A percentile compares a stretch with the other conserved stretches of the same genome.
Evolutionary conservation across 2,329 filamentous ascomycete genomes (phyloP).

Genomic region (Paraconiothyrium sp.): DNA sequence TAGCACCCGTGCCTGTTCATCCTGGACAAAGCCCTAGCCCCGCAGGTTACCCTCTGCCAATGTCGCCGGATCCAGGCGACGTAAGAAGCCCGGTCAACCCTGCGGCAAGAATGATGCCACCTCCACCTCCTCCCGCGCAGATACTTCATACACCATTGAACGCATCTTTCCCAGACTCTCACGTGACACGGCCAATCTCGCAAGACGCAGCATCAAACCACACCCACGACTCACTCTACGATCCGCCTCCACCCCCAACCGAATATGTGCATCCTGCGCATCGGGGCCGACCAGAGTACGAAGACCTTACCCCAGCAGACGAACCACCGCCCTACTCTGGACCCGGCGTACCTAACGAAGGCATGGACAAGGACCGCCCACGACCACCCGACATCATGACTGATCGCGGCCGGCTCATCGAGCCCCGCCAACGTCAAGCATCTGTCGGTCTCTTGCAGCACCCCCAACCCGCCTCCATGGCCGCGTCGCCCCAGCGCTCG

Average conservation of each 20-base stretch:
- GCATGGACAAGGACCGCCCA: conserved; percentile 42
- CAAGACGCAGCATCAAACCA: conserved; percentile 19
- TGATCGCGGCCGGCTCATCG: conserved; percentile 26
- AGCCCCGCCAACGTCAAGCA: conserved; percentile 41
- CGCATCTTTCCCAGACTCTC: conserved; percentile 19
- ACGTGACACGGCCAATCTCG: conserved; percentile 20
- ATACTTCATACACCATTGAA: conserved; percentile 35
- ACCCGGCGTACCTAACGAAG: conserved; percentile 39
- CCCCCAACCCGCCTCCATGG: conserved; percentile 51
- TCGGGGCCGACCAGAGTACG: conserved; percentile 28
- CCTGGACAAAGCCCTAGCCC: conserved; percentile 26
- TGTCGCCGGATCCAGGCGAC: conserved; percentile 31
- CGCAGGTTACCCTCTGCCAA: conserved; percentile 40
- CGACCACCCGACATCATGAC: conserved; percentile 45
- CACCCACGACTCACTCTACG: conserved; percentile 23
- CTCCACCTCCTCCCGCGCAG: conserved; percentile 33
- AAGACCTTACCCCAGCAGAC: conserved; percentile 33
- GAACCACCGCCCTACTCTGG: conserved; percentile 49
- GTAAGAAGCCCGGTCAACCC: conserved; percentile 36
- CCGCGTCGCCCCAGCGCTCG: conserved; percentile 48
- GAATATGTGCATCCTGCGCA: conserved; percentile 18
- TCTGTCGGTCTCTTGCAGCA: conserved; percentile 49
- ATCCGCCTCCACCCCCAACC: conserved; percentile 3
- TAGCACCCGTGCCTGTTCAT: conserved; percentile 32
- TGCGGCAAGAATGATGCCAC: conserved; percentile 27